phyloP scores from a whole-genome alignment of 2,329 filamentous ascomycete genomes.

The Talaromyces atroroseus region DNA sequence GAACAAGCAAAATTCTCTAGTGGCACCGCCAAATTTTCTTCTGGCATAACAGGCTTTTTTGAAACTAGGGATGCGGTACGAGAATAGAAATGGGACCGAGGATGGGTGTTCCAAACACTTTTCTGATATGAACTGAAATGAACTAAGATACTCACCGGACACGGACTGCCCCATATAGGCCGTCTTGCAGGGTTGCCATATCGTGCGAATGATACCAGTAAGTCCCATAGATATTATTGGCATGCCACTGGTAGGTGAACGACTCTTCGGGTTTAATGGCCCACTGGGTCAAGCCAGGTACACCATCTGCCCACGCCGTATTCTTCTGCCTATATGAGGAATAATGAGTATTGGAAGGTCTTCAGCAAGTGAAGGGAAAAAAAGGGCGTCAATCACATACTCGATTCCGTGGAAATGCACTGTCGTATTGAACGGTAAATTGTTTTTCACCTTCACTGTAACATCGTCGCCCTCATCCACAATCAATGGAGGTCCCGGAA shows the following conservation, averaged over 20 bases:
- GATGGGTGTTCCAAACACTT: too few relatives aligned
- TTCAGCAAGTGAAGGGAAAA: neutral
- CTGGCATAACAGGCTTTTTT: too few relatives aligned
- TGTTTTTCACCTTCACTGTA: constrained; percentile 18
- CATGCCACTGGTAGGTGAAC: constrained; percentile 53
- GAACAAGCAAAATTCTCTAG: too few relatives aligned
- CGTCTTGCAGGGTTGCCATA: constrained; percentile 54
- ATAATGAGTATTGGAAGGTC: neutral
- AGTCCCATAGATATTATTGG: constrained; percentile 45
- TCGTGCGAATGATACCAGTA: constrained; percentile 60
- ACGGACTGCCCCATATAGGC: constrained; percentile 53
- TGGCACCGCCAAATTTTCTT: too few relatives aligned
- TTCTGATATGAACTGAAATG: too few relatives aligned
- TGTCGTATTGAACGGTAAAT: constrained; percentile 18
- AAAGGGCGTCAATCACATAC: neutral
- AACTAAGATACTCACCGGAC: constrained; percentile 27
- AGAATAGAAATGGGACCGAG: too few relatives aligned
- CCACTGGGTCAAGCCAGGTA: constrained; percentile 52
- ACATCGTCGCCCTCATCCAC: constrained; percentile 16
- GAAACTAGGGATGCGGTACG: too few relatives aligned
- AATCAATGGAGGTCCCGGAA: constrained; percentile 19
- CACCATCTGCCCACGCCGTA: constrained; percentile 58
- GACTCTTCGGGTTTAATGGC: constrained; percentile 45
- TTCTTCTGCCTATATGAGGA: constrained; percentile 34
- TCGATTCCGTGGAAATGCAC: constrained; percentile 23